Conservation (phyloP, 768 basidiomycete species). For the Cystobasidiopsis lactophilus region DNA sequence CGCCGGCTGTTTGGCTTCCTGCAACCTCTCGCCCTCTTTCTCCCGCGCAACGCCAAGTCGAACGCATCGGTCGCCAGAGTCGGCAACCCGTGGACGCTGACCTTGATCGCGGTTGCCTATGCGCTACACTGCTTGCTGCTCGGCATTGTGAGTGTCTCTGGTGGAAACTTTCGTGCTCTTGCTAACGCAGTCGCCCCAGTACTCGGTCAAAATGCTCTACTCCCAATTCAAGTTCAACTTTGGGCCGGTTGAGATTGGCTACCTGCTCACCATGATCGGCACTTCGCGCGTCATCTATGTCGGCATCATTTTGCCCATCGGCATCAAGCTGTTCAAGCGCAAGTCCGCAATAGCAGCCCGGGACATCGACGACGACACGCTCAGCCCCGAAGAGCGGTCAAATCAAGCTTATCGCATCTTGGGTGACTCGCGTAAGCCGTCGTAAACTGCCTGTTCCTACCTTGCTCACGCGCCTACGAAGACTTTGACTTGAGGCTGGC, state of each 20-base stretch:
- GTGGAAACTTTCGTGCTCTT: not conserved
- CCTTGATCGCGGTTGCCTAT: slow-evolving; percentile 20
- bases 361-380: not conserved
- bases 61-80: slow-evolving; percentile 4
- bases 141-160: too few relatives aligned
- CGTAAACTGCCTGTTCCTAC: not conserved
- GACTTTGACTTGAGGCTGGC: slow-evolving; percentile 20
- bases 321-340: slow-evolving; percentile 9
- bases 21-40: slow-evolving; percentile 22
- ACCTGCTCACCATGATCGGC: slow-evolving; percentile 16
- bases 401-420: not conserved
- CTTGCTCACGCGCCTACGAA: too few relatives aligned
- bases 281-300: slow-evolving; percentile 14
- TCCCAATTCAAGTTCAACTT: slow-evolving; percentile 17
- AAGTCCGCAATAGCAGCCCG: not conserved
- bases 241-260: slow-evolving; percentile 12
- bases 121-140: slow-evolving; percentile 16
- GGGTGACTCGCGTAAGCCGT: slow-evolving; percentile 10
- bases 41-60: not conserved
- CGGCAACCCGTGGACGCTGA: slow-evolving; percentile 24
- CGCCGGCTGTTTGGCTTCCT: slow-evolving; percentile 19
- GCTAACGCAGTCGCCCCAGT: slow-evolving; percentile 3
- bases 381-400: not conserved
- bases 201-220: slow-evolving; percentile 14
- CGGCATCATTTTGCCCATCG: slow-evolving; percentile 15